These are phyloP conservation scores for Zymoseptoria pseudotritici DNA, from an alignment of 2,329 filamentous ascomycete genomes.

Conservation along the genomic window DNA sequence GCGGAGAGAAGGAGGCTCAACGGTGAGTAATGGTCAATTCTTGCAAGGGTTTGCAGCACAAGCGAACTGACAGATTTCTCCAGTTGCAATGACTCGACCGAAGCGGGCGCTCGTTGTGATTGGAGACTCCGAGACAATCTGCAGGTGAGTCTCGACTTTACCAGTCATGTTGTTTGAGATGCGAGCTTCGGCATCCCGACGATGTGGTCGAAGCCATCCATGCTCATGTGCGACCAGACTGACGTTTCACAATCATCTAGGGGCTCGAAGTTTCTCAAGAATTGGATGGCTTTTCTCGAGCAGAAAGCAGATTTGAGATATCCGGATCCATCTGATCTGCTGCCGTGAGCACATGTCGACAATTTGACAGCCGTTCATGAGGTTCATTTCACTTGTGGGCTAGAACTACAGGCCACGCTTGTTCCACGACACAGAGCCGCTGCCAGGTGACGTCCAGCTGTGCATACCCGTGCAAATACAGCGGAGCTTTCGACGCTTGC, in stretches of 20 bases:
- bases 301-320: conserved; percentile 86
- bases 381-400: background rate
- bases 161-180: background rate
- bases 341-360: conserved; percentile 2
- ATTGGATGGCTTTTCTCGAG: conserved; percentile 87
- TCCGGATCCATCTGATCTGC: conserved; percentile 55
- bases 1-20: conserved; percentile 88
- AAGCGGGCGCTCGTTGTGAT: conserved; percentile 84
- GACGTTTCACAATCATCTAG: conserved; percentile 38
- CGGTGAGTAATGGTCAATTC: conserved; percentile 49
- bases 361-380: background rate
- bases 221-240: background rate
- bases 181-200: background rate
- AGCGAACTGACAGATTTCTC: conserved; percentile 2
- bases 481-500: background rate
- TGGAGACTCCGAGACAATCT: conserved; percentile 89
- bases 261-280: conserved; percentile 75
- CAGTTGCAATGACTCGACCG: conserved; percentile 94
- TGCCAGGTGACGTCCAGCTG: background rate
- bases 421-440: background rate
- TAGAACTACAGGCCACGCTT: too few relatives aligned
- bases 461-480: background rate
- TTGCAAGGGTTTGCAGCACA: background rate
- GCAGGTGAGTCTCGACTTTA: conserved; percentile 55
- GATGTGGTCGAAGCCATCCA: background rate